Evolutionary conservation across 495 filamentous ascomycete species (phyloP).

Genomic region (Xylaria intraflava): DNA sequence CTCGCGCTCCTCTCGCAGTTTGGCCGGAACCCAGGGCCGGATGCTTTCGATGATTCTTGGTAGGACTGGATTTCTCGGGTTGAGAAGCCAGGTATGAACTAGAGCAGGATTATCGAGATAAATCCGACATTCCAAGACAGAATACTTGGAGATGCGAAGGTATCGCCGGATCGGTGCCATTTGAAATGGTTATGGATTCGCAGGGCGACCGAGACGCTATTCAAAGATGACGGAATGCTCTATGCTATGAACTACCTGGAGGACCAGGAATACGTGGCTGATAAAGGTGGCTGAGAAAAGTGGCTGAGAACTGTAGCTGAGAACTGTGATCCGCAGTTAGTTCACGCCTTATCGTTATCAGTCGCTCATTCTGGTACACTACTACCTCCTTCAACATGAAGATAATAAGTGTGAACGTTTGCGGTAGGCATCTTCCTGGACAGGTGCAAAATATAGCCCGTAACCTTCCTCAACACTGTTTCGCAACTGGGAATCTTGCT

Average conservation of each 20-base stretch:
- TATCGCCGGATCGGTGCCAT: slow-evolving; percentile 85
- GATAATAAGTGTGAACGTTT: no score
- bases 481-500: neutral
- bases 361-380: neutral
- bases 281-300: neutral
- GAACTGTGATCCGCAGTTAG: neutral
- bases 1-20: slow-evolving; percentile 82
- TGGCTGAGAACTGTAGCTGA: neutral
- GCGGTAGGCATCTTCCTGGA: no score
- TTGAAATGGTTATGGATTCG: neutral
- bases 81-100: slow-evolving; percentile 72
- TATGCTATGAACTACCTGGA: neutral
- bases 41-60: slow-evolving; percentile 76
- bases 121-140: slow-evolving; percentile 89
- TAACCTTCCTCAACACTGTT: neutral
- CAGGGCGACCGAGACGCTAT: neutral
- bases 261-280: no score
- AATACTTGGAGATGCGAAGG: slow-evolving; percentile 77
- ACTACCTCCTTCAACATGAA: no score
- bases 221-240: slow-evolving; percentile 1
- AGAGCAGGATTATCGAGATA: slow-evolving; percentile 88
- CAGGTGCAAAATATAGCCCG: neutral
- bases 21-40: slow-evolving; percentile 78
- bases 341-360: neutral
- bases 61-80: slow-evolving; percentile 62